Conservation (phyloP, 257 asterid species). For the Penstemon davidsonii region DNA sequence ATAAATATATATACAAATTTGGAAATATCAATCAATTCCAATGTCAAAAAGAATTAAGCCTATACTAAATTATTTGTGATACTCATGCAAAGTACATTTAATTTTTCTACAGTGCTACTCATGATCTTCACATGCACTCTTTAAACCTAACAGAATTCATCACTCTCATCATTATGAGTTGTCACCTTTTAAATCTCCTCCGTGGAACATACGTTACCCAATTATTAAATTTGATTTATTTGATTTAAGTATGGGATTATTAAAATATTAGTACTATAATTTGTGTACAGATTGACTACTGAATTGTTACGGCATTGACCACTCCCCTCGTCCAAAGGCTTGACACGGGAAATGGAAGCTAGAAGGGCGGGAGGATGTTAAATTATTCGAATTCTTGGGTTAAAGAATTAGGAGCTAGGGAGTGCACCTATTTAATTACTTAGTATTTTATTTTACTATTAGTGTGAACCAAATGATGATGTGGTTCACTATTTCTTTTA, state of each 20-base stretch:
- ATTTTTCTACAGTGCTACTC: constrained; percentile 13
- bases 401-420: not conserved
- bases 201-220: constrained; percentile 58
- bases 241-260: not conserved
- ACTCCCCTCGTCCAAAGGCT: constrained; percentile 9
- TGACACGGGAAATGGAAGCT: constrained; percentile 11
- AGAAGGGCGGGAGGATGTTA: not conserved
- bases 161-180: constrained; percentile 28
- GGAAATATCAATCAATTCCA: too few relatives aligned
- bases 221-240: not conserved
- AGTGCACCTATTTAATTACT: not conserved
- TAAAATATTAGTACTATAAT: constrained; percentile 14
- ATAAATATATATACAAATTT: too few relatives aligned
- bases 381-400: constrained; percentile 13
- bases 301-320: constrained; percentile 52
- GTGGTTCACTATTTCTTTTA: constrained; percentile 2
- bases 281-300: constrained; percentile 25
- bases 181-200: constrained; percentile 33
- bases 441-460: not conserved
- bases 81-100: not conserved
- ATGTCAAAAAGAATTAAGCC: not conserved
- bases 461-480: not conserved
- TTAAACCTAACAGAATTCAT: constrained; percentile 9
- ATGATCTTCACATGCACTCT: constrained; percentile 32
- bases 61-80: not conserved